Evolutionary conservation across 2,329 filamentous ascomycete species (phyloP).

Genomic region (Botrytis medusae): DNA sequence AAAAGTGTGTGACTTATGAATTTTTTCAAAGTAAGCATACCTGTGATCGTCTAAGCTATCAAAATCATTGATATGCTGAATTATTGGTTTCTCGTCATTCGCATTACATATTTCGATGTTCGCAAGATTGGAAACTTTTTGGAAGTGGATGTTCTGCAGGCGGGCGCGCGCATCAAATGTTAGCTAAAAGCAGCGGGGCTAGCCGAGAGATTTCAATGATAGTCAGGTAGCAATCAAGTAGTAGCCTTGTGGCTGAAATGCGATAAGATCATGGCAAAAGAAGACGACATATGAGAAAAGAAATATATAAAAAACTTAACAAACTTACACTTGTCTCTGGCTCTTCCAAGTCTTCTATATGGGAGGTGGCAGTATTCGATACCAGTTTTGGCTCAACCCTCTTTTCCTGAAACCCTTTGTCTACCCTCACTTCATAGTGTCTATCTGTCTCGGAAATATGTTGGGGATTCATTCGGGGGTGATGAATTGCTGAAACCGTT

Average conservation of each 20-base stretch:
- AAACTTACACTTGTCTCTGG: not conserved
- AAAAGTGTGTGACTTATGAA: not conserved
- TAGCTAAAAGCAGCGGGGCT: conserved; percentile 20
- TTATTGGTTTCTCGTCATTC: not conserved
- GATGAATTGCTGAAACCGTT: not conserved
- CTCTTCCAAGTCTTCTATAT: conserved; percentile 6
- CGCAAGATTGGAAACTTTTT: conserved; percentile 16
- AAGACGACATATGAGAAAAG: not conserved
- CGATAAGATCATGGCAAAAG: not conserved
- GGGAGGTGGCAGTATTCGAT: not conserved
- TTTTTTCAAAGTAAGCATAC: conserved; percentile 5
- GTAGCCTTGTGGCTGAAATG: conserved; percentile 3
- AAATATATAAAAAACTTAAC: not conserved
- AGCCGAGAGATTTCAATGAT: not conserved
- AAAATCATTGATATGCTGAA: conserved; percentile 12
- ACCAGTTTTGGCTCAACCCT: not conserved
- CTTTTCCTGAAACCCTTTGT: not conserved
- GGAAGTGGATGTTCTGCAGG: conserved; percentile 17
- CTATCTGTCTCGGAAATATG: conserved; percentile 15
- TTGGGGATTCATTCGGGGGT: conserved; percentile 6
- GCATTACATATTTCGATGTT: not conserved
- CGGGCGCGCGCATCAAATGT: not conserved
- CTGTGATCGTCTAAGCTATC: conserved; percentile 6
- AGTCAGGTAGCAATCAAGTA: not conserved
- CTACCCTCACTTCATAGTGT: not conserved